Conservation (phyloP, 1,139 yeast genomes). For the Casaregolazyma lundiana region DNA sequence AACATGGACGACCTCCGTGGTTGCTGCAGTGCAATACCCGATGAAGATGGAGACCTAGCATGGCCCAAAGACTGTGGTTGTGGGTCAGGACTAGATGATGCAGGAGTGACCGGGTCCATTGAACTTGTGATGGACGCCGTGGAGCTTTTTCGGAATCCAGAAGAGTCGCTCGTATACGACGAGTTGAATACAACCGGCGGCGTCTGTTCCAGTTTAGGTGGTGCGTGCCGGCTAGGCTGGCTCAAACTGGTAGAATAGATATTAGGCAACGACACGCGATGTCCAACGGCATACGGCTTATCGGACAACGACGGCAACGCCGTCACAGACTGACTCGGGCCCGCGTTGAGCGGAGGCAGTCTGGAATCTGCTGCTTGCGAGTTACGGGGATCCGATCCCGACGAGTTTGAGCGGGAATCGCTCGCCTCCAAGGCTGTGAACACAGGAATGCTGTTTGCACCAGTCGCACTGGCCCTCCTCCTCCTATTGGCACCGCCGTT, state of each 20-base stretch:
- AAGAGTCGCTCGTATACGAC: constrained; percentile 30
- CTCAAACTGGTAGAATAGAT: constrained; percentile 21
- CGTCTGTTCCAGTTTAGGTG: constrained; percentile 8
- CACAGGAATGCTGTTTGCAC: neutral
- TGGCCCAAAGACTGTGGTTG: constrained; percentile 4
- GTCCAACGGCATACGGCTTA: constrained; percentile 17
- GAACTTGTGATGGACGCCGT: constrained; percentile 19
- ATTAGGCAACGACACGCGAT: constrained; percentile 29
- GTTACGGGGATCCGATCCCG: too few relatives aligned
- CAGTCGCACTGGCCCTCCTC: constrained; percentile 44
- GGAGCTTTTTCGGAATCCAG: constrained; percentile 29
- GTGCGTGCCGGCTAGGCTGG: constrained; percentile 10
- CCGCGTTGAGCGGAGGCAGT: neutral
- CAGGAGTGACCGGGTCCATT: constrained; percentile 25
- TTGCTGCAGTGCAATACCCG: neutral
- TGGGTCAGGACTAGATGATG: constrained; percentile 13
- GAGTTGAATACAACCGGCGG: constrained; percentile 26
- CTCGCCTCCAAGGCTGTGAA: neutral
- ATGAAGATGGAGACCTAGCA: constrained; percentile 1
- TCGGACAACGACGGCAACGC: neutral
- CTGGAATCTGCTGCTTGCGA: neutral
- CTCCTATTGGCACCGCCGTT: constrained; percentile 86
- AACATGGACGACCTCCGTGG: neutral
- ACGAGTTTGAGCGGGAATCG: neutral
- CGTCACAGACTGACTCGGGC: neutral